These are phyloP conservation scores for Hypsizygus marmoreus DNA, from an alignment of 768 basidiomycete genomes.

Conservation along the genomic window DNA sequence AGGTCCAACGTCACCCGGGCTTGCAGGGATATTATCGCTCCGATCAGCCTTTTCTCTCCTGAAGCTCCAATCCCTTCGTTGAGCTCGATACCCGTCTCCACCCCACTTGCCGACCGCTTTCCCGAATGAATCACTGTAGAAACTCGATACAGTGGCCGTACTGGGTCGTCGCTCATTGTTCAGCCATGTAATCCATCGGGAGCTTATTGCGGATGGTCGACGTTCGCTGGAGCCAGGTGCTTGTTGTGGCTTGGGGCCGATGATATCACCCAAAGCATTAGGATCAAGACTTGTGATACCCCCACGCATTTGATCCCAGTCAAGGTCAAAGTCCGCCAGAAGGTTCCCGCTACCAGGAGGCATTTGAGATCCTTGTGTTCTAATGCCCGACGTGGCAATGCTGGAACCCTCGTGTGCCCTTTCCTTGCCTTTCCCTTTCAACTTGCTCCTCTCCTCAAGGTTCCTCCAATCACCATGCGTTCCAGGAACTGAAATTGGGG, in stretches of 20 bases:
- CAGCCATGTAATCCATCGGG: conserved; percentile 23
- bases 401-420: conserved; percentile 1
- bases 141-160: conserved; percentile 40
- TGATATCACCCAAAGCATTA: conserved; percentile 27
- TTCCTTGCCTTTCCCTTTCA: conserved; percentile 25
- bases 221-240: conserved; percentile 10
- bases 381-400: neutral
- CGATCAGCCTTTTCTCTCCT: conserved; percentile 50
- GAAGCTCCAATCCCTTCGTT: conserved; percentile 60
- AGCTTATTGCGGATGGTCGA: conserved; percentile 17
- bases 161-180: conserved; percentile 40
- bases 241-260: conserved; percentile 17
- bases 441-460: conserved; percentile 43
- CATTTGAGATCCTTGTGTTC: no score
- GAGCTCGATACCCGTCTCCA: conserved; percentile 46
- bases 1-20: neutral
- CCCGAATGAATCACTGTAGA: conserved; percentile 43
- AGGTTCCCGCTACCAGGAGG: conserved; percentile 3
- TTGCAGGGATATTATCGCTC: conserved; percentile 8
- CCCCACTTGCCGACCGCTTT: conserved; percentile 41
- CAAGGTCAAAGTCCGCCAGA: conserved; percentile 46
- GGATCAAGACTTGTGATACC: conserved; percentile 32
- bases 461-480: conserved; percentile 61
- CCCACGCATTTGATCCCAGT: conserved; percentile 36
- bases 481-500: conserved; percentile 46